Evolutionary conservation across 495 filamentous ascomycete genomes (phyloP), one percentile per base, ranked within the genome.

Genomic region (Podospora appendiculata): DNA sequence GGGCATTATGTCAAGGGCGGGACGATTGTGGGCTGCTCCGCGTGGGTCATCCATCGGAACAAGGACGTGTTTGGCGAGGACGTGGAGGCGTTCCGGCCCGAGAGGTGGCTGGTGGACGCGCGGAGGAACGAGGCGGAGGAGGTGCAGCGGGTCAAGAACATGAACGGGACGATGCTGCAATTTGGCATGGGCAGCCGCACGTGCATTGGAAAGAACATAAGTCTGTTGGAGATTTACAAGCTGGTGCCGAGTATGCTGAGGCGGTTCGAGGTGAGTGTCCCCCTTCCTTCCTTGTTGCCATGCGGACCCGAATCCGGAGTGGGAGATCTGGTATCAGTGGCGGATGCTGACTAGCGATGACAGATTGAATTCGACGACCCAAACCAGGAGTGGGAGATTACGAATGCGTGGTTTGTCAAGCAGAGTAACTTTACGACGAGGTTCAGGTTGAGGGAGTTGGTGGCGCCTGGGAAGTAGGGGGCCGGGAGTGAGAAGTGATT

Each of bases 201-300:
- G n/a, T 85, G 82, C 53, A 82, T 85, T 58, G 81, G 82, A 45
- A 84, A 81, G 70, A 90, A 90, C 57, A 83, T 90, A 51, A 81
- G 79, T 48, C 62, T 86, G 67, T 55, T 90, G 65, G 87, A 91
- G 75, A 84, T 90, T 48, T 87, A 88, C 56, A 90, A 91, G 72
- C 59, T 91, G 50, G 81, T 90, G 48, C 86, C 88, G 40, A 86
- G 77, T 50, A 72, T 90, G 59, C 72, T 90, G 57, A 73, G 84
- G 52, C 69, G 79, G 51, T 92, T 89, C 66, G 82, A 88, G 62
- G 76, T 77, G 57, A 56, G 73, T 66, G 1, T 32, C 25, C 8
- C 11, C 25, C 43, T 39, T 33, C 4, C n/a, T 43, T 51, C 36
- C 7, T 33, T 32, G 16, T 17, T 54, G 3, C n/a, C 25, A 25